Conservation (phyloP, 176 grass and related monocot genomes). For the Aegilops tauschii region DNA sequence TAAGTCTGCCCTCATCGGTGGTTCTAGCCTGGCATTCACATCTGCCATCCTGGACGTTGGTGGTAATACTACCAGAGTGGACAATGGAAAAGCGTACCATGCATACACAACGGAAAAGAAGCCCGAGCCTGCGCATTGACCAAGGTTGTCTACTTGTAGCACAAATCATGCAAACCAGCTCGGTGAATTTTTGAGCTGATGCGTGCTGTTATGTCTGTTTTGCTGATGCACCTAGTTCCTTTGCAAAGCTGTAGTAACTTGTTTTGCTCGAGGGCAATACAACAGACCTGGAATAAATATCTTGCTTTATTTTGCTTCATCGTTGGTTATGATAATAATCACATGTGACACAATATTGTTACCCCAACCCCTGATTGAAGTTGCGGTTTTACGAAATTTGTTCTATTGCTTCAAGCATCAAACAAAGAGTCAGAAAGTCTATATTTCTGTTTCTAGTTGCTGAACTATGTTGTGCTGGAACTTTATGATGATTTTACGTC, state of each 20-base stretch:
- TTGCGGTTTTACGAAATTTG: neutral
- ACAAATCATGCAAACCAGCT: constrained; percentile 32
- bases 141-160: constrained; percentile 22
- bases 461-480: neutral
- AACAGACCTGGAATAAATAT: constrained; percentile 28
- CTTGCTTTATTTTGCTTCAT: constrained; percentile 29
- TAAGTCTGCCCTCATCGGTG: constrained; percentile 55
- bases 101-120: constrained; percentile 72
- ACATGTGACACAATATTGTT: neutral
- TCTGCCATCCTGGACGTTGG: constrained; percentile 72
- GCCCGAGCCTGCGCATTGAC: constrained; percentile 55
- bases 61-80: constrained; percentile 72
- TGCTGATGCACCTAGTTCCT: constrained; percentile 29
- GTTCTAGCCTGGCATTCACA: constrained; percentile 77
- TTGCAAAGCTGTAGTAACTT: constrained; percentile 30
- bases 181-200: constrained; percentile 36
- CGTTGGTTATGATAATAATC: constrained; percentile 14
- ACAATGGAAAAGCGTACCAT: constrained; percentile 78
- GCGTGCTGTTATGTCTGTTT: constrained; percentile 29
- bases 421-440: neutral
- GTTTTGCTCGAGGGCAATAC: constrained; percentile 16
- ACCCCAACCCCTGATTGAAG: neutral
- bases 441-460: neutral
- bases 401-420: neutral
- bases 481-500: neutral